Evolutionary conservation across 768 basidiomycete species (phyloP).

Genomic region (Trametes meyenii): DNA sequence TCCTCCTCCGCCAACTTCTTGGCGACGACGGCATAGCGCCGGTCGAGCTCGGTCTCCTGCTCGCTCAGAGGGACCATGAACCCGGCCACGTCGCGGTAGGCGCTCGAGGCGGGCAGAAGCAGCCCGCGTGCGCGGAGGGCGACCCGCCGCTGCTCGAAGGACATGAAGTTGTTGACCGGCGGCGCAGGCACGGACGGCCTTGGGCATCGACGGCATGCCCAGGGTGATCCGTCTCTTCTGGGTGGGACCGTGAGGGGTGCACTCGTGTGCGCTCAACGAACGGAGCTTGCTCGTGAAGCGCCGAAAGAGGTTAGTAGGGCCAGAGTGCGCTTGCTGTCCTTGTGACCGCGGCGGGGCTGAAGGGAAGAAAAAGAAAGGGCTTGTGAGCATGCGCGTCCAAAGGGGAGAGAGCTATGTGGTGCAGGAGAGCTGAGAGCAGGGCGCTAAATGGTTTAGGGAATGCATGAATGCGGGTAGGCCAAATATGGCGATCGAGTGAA

Average conservation of each 20-base stretch:
- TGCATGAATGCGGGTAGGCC: background rate
- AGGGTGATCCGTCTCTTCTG: conserved; percentile 13
- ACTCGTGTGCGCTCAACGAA: conserved; percentile 1
- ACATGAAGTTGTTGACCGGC: conserved; percentile 22
- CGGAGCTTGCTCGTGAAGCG: conserved; percentile 23
- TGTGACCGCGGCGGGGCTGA: conserved; percentile 3
- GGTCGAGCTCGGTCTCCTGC: conserved; percentile 27
- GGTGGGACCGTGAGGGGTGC: background rate
- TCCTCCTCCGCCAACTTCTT: background rate
- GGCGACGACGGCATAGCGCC: conserved; percentile 20
- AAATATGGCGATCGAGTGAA: conserved; percentile 10
- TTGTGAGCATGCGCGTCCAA: background rate
- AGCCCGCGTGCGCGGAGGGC: conserved; percentile 26
- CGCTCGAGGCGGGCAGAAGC: background rate
- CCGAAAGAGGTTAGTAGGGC: conserved; percentile 14
- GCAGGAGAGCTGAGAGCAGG: background rate
- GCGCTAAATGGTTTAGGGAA: conserved; percentile 3
- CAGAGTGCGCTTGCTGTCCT: background rate
- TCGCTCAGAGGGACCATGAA: conserved; percentile 26
- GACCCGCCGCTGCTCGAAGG: conserved; percentile 24
- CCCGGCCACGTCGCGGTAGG: conserved; percentile 21
- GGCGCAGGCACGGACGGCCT: conserved; percentile 17
- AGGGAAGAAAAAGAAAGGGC: background rate
- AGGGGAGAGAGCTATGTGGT: background rate
- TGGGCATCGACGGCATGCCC: conserved; percentile 15